phyloP scores from a whole-genome alignment of 441 rosid species.

The Adansonia grandidieri region DNA sequence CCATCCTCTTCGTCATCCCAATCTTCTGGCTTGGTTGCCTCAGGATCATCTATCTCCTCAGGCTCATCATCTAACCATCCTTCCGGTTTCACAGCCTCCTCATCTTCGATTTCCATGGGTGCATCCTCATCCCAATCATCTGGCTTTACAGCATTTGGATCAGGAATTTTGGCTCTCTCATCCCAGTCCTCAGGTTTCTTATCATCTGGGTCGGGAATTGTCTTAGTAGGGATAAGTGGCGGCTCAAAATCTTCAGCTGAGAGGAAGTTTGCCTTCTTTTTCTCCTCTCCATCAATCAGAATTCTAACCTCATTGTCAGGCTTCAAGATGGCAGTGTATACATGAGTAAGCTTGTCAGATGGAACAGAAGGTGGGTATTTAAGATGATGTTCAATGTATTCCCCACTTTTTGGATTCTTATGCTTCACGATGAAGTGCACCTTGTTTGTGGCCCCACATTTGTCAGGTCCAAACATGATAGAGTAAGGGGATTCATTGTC shows the following conservation, averaged over 20 bases:
- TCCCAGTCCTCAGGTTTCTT: slow-evolving; percentile 98
- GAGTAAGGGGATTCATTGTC: slow-evolving; percentile 84
- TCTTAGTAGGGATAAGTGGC: slow-evolving; percentile 78
- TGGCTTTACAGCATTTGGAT: slow-evolving; percentile 80
- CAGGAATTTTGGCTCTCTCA: slow-evolving; percentile 84
- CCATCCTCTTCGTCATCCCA: slow-evolving; percentile 99
- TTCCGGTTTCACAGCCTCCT: slow-evolving; percentile 92
- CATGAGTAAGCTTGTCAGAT: slow-evolving; percentile 87
- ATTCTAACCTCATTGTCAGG: slow-evolving; percentile 77
- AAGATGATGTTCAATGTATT: slow-evolving; percentile 85
- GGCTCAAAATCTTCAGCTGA: slow-evolving; percentile 86
- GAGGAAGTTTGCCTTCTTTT: slow-evolving; percentile 79
- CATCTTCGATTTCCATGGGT: slow-evolving; percentile 85
- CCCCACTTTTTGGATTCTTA: slow-evolving; percentile 94
- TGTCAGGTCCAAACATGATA: slow-evolving; percentile 98
- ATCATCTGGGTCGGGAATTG: slow-evolving; percentile 93
- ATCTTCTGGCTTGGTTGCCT: slow-evolving; percentile 93
- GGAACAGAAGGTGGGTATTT: slow-evolving; percentile 91
- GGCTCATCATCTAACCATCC: slow-evolving; percentile 98
- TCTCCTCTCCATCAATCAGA: slow-evolving; percentile 88
- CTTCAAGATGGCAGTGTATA: slow-evolving; percentile 85
- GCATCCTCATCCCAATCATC: slow-evolving; percentile 99
- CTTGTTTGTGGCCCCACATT: slow-evolving; percentile 94
- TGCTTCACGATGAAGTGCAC: slow-evolving; percentile 95
- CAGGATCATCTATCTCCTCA: slow-evolving; percentile 94